phyloP scores from a whole-genome alignment of 2,329 filamentous ascomycete genomes.

The Sclerotinia spermophila region DNA sequence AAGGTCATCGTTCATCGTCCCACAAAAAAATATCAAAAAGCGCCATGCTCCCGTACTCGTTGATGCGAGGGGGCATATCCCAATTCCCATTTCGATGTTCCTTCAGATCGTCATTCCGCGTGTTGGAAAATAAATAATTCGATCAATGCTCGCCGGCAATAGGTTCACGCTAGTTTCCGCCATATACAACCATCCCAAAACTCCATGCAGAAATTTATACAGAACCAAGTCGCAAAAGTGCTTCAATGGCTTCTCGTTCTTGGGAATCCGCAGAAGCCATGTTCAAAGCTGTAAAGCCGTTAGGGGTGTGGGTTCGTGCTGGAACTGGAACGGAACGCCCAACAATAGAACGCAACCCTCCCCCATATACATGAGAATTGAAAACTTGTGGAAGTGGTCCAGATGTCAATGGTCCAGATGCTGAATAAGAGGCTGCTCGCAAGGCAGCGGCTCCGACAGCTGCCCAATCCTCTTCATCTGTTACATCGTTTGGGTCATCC shows the following conservation, averaged over 20 bases:
- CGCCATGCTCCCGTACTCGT: constrained; percentile 30
- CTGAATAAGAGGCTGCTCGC: constrained; percentile 62
- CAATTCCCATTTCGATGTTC: constrained; percentile 21
- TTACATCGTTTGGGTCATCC: constrained; percentile 78
- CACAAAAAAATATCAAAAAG: constrained; percentile 27
- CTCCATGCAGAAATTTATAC: constrained; percentile 48
- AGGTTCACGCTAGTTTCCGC: constrained; percentile 31
- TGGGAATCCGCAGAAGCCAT: constrained; percentile 56
- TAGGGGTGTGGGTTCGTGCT: constrained; percentile 43
- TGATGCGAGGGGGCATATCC: constrained; percentile 22
- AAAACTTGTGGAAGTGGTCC: constrained; percentile 26
- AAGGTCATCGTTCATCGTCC: constrained; percentile 25
- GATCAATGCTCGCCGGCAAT: constrained; percentile 38
- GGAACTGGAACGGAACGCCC: constrained; percentile 35
- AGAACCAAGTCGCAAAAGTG: constrained; percentile 76
- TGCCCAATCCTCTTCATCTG: constrained; percentile 96
- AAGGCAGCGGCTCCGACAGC: constrained; percentile 82
- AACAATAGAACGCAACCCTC: constrained; percentile 26
- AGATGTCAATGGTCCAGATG: constrained; percentile 51
- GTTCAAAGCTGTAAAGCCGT: constrained; percentile 45
- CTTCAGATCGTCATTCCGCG: constrained; percentile 31
- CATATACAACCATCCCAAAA: constrained; percentile 32
- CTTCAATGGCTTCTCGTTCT: constrained; percentile 78
- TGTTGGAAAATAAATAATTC: constrained; percentile 29
- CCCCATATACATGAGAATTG: constrained; percentile 49